Percentiles rank a stretch among this genome's conserved stretches.
Conservation (phyloP, 2,329 filamentous ascomycete genomes). For the Alternaria sp. region DNA sequence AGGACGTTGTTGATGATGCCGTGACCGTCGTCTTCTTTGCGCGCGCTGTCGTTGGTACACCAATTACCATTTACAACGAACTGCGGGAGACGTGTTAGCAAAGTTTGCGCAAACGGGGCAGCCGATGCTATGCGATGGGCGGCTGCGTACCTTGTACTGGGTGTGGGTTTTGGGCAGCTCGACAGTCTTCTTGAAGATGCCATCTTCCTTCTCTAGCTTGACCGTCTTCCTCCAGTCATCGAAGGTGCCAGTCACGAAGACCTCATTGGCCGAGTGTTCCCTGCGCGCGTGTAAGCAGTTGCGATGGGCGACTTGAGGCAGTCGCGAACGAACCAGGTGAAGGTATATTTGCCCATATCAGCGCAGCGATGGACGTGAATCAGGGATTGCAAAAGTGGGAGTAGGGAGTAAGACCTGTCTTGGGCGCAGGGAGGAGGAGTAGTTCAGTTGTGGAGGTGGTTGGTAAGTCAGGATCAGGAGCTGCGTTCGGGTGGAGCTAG, state of each 20-base stretch:
- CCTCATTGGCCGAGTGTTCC: conserved; percentile 83
- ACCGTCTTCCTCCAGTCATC: conserved; percentile 92
- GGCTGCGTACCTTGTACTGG: conserved; percentile 84
- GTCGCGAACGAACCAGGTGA: conserved; percentile 68
- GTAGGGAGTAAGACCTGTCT: conserved; percentile 42
- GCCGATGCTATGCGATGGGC: conserved; percentile 7
- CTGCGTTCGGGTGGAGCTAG: conserved; percentile 30
- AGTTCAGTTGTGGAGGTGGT: conserved; percentile 30
- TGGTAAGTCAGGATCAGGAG: conserved; percentile 37
- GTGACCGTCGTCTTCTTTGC: conserved; percentile 81
- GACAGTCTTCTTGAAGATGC: conserved; percentile 81
- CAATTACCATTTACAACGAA: conserved; percentile 95
- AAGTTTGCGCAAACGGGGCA: conserved; percentile 15
- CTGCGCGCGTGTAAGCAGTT: conserved; percentile 58
- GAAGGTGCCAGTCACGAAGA: conserved; percentile 95
- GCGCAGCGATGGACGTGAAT: conserved; percentile 30
- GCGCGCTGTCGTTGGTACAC: conserved; percentile 82
- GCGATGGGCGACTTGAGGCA: conserved; percentile 11
- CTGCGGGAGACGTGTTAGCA: conserved; percentile 59
- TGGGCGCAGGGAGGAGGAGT: conserved; percentile 24
- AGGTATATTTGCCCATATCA: conserved; percentile 72
- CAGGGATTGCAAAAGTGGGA: conserved; percentile 21
- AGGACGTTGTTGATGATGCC: conserved; percentile 96
- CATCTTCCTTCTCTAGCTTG: conserved; percentile 78
- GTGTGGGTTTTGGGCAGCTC: conserved; percentile 76